These are phyloP conservation scores for Hygrocybe punicea DNA, from an alignment of 768 basidiomycete genomes.

Conservation along the genomic window DNA sequence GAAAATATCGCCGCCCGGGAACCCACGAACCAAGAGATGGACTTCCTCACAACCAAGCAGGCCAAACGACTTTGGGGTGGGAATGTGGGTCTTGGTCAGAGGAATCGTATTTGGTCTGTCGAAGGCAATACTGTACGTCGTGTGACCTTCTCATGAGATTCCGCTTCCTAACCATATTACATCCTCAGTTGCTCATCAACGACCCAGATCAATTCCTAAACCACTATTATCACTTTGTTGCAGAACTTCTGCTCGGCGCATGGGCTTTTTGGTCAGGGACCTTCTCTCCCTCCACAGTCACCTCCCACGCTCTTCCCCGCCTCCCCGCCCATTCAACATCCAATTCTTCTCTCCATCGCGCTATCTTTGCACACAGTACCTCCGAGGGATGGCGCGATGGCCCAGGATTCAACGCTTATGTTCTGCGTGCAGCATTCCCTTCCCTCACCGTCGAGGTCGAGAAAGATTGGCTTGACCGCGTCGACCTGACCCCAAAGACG, in stretches of 20 bases:
- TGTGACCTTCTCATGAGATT: neutral
- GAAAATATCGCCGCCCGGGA: conserved; percentile 66
- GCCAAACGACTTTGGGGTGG: conserved; percentile 62
- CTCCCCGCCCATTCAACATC: conserved; percentile 3
- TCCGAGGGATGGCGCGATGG: conserved; percentile 68
- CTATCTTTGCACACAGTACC: conserved; percentile 65
- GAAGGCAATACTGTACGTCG: conserved; percentile 67
- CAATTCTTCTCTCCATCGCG: conserved; percentile 47
- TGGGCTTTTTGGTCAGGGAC: conserved; percentile 74
- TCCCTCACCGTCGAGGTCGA: conserved; percentile 62
- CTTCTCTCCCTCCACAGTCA: conserved; percentile 20
- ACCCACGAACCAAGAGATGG: conserved; percentile 63
- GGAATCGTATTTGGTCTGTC: conserved; percentile 60
- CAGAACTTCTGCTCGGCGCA: conserved; percentile 71
- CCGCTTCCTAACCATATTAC: neutral
- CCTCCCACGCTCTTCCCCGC: conserved; percentile 30
- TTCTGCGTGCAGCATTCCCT: conserved; percentile 72
- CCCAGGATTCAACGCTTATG: conserved; percentile 74
- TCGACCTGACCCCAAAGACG: conserved; percentile 26
- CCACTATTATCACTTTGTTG: conserved; percentile 87
- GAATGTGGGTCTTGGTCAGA: conserved; percentile 23
- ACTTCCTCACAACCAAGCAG: conserved; percentile 55
- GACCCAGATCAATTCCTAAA: conserved; percentile 74
- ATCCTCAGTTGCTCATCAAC: conserved; percentile 52
- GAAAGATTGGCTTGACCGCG: conserved; percentile 70